Evolutionary conservation across 208 protist species (phyloP).

Genomic region (Wallacemonas sp.): DNA sequence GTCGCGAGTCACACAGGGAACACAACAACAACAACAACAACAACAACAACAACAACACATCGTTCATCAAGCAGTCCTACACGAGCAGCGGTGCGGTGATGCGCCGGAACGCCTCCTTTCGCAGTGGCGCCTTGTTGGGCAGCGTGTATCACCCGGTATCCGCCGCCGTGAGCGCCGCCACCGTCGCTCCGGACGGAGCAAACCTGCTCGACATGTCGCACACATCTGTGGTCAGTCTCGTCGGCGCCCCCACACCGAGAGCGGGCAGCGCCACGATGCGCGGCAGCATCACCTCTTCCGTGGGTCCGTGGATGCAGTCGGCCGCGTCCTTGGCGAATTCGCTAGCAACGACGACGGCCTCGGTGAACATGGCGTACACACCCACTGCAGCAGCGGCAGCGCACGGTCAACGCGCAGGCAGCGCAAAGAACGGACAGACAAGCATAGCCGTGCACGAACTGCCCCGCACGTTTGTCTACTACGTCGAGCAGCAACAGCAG

Average conservation of each 20-base stretch:
- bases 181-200: neutral
- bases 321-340: neutral
- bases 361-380: neutral
- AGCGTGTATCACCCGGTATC: conserved; percentile 13
- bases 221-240: neutral
- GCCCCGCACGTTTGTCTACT: conserved; percentile 6
- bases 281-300: neutral
- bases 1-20: no score
- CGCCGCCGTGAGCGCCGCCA: neutral
- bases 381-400: neutral
- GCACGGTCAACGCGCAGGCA: neutral
- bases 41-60: neutral
- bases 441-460: neutral
- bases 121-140: conserved; percentile 4
- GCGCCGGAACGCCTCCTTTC: conserved; percentile 1
- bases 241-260: neutral
- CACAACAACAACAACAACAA: no score
- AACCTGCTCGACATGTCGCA: neutral
- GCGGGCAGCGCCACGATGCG: neutral
- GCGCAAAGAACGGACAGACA: neutral
- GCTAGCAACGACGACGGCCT: neutral
- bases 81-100: conserved; percentile 1
- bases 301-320: neutral
- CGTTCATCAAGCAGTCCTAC: neutral
- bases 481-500: conserved; percentile 10